Percentiles rank a stretch among this genome's conserved stretches.
Evolutionary conservation across 2,329 filamentous ascomycete species (phyloP).

Genomic region (Sporothrix schenckii): DNA sequence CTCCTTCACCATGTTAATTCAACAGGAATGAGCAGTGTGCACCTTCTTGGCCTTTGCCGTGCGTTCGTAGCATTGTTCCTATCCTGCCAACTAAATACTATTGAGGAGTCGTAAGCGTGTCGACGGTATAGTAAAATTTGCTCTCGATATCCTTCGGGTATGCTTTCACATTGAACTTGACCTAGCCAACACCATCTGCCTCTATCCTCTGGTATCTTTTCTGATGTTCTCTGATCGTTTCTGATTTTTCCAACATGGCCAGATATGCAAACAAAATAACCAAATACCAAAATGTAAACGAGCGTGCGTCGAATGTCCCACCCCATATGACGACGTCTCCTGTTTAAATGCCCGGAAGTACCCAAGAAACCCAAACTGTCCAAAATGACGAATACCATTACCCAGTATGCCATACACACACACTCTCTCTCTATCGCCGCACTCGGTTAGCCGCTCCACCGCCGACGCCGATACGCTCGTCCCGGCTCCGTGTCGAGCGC

Average conservation of each 20-base stretch:
- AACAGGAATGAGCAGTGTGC: no score
- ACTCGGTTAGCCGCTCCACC: conserved; percentile 29
- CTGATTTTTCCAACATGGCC: background rate
- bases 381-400: background rate
- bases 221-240: no score
- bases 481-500: conserved; percentile 40
- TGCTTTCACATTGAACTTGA: no score
- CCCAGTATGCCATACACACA: background rate
- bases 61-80: no score
- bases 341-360: background rate
- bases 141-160: no score
- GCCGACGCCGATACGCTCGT: conserved; percentile 41
- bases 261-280: background rate
- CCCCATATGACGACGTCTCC: background rate
- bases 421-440: background rate
- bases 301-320: background rate
- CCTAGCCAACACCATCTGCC: no score
- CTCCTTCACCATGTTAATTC: no score
- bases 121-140: no score
- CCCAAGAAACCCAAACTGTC: background rate
- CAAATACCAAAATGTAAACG: background rate
- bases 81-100: no score
- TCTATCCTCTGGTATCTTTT: no score
- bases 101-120: no score
- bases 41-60: no score